Base-by-base conservation (phyloP, 257 asterid genomes). In the Anisodus acutangulus region DNA sequence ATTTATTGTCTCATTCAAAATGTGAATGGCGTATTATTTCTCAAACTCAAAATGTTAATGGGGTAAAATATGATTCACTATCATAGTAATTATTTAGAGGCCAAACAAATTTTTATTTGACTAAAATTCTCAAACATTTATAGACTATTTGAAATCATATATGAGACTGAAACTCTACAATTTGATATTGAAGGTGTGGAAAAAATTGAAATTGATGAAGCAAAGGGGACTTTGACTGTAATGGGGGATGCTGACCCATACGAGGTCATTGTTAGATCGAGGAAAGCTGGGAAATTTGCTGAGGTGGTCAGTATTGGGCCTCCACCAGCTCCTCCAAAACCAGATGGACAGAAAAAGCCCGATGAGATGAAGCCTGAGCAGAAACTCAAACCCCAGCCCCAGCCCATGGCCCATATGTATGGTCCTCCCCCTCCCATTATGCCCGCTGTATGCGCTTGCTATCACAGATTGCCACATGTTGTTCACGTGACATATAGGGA, bases 241-340 rank as follows among this genome's bases (percentile, higher is more conserved):
- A 91, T 91, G 9, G 94, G 94, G 2, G 87, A 88, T 43, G 91
- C 92, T 72, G 94, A 91, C 67, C 94, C 94, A 9, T 90, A 88
- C 57, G 88, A 88, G 16, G 84, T 91, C 31, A 86, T 88, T 22
- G 87, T 86, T 59, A 87, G 84, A 82, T 62, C 91, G 9, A 90
- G 87, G 58, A 90, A 90, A 80, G 85, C 91, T 26, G 91, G 88
- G 16, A 88, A 90, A 66, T 90, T 54, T 83, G 87, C 70, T 5
- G 89, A 91, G 53, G 93, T 90, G 5, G 85, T 88, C n/a, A 90
- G 91, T 64, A 83, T 88, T 82, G 94, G 94, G 88, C 91, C 92
- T 37, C 91, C 90, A 83, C 88, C 89, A 3, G 83, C 78, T 66
- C 87, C 87, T 8, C 83, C 74, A 0, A 88, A 87, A 62, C 89